phyloP scores from a whole-genome alignment of 352 stramenopile genomes.

The Globisporangium mamillatum region DNA sequence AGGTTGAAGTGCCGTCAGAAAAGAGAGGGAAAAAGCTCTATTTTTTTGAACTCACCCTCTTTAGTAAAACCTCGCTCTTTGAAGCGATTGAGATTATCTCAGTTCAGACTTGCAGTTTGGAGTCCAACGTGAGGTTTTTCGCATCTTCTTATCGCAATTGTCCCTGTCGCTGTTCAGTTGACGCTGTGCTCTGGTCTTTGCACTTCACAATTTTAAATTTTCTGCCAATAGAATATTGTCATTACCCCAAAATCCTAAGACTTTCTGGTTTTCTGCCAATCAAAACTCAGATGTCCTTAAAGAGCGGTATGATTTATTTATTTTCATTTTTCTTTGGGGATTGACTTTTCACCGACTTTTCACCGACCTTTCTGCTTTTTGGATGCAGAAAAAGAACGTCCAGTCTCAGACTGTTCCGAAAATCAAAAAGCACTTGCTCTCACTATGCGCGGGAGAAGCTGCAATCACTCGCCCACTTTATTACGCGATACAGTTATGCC shows the following conservation, averaged over 20 bases:
- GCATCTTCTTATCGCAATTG: background rate
- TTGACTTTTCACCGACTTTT: background rate
- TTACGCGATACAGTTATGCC: no score
- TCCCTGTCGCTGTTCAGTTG: background rate
- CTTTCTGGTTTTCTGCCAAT: background rate
- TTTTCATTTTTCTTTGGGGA: background rate
- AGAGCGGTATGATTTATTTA: background rate
- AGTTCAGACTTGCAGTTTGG: background rate
- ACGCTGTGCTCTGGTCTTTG: background rate
- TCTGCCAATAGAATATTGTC: background rate
- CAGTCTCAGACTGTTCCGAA: background rate
- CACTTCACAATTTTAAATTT: background rate
- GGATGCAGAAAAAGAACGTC: background rate
- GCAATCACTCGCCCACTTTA: background rate
- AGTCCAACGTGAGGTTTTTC: background rate
- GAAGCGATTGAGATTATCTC: background rate
- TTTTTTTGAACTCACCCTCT: background rate
- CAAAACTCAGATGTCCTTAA: background rate
- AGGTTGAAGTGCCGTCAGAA: no score
- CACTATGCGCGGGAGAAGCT: constrained; percentile 7
- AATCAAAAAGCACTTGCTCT: background rate
- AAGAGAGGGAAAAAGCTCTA: background rate
- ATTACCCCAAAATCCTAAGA: background rate
- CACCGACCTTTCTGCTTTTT: background rate
- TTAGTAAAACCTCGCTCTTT: background rate